Evolutionary conservation across 1,284 basidiomycete species (phyloP).

Genomic region (Malassezia sp.): DNA sequence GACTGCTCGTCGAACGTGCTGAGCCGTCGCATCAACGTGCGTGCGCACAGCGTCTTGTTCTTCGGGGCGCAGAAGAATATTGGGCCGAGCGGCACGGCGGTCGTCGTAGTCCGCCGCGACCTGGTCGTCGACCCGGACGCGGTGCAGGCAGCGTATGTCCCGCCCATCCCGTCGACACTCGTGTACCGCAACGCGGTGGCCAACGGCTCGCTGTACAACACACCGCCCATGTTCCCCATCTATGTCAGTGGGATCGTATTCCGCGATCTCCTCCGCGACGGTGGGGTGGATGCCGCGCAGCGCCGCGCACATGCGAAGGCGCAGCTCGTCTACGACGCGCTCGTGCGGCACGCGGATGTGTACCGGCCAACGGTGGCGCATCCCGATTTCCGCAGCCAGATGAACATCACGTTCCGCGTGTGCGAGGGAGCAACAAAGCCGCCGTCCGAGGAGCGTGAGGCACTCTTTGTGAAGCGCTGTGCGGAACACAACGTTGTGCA

Average conservation of each 20-base stretch:
- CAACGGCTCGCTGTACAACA: conserved; percentile 77
- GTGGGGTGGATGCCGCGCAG: conserved; percentile 56
- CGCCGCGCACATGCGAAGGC: conserved; percentile 26
- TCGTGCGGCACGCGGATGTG: conserved; percentile 26
- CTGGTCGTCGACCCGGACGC: conserved; percentile 50
- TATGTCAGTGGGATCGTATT: conserved; percentile 85
- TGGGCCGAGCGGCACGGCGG: conserved; percentile 82
- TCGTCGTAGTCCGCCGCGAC: conserved; percentile 84
- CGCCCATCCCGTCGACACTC: conserved; percentile 63
- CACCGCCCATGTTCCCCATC: conserved; percentile 81
- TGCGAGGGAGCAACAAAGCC: conserved; percentile 17
- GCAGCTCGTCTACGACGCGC: conserved; percentile 28
- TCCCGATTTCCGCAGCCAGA: conserved; percentile 30
- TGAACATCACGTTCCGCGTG: conserved; percentile 45
- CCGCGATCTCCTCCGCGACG: conserved; percentile 55
- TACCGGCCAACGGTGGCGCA: conserved; percentile 34
- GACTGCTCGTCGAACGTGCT: conserved; percentile 97
- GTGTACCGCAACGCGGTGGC: conserved; percentile 77
- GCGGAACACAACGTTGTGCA: conserved; percentile 28
- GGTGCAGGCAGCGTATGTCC: conserved; percentile 49
- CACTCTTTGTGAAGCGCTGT: conserved; percentile 31
- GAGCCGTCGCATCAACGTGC: conserved; percentile 79
- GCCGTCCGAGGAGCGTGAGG: conserved; percentile 34
- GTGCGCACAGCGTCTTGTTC: conserved; percentile 66
- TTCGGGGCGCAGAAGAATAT: conserved; percentile 99